phyloP scores from a whole-genome alignment of 2,329 filamentous ascomycete genomes.

The Cadophora gregata region DNA sequence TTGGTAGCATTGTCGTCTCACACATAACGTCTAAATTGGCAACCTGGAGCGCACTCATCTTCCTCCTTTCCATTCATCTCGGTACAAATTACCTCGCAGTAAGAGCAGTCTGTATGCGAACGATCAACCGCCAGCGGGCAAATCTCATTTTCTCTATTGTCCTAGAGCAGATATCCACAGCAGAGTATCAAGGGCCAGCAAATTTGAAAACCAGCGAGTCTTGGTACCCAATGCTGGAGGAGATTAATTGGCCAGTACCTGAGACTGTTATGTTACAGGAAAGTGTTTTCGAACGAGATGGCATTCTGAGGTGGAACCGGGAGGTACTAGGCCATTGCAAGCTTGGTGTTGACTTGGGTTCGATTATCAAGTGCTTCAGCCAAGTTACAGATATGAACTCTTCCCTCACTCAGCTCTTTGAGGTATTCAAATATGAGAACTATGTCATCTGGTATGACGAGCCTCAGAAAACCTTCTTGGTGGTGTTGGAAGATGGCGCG shows the following conservation, averaged over 20 bases:
- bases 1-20: slow-evolving; percentile 81
- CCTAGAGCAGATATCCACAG: slow-evolving; percentile 43
- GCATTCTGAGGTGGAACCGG: slow-evolving; percentile 57
- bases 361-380: slow-evolving; percentile 34
- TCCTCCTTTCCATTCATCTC: slow-evolving; percentile 78
- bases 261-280: slow-evolving; percentile 60
- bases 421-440: slow-evolving; percentile 55
- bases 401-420: slow-evolving; percentile 48
- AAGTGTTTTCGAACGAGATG: slow-evolving; percentile 41
- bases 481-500: slow-evolving; percentile 68
- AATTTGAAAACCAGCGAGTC: neutral
- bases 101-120: slow-evolving; percentile 80
- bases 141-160: slow-evolving; percentile 74
- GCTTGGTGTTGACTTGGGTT: slow-evolving; percentile 56
- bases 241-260: slow-evolving; percentile 60
- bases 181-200: neutral
- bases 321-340: slow-evolving; percentile 57
- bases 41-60: slow-evolving; percentile 76
- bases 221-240: neutral
- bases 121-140: slow-evolving; percentile 84
- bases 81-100: slow-evolving; percentile 88
- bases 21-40: slow-evolving; percentile 71
- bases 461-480: slow-evolving; percentile 52
- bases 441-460: slow-evolving; percentile 68
- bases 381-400: neutral